phyloP scores from a whole-genome alignment of 164 flowering plant genomes.

The Chimonanthus praecox region DNA sequence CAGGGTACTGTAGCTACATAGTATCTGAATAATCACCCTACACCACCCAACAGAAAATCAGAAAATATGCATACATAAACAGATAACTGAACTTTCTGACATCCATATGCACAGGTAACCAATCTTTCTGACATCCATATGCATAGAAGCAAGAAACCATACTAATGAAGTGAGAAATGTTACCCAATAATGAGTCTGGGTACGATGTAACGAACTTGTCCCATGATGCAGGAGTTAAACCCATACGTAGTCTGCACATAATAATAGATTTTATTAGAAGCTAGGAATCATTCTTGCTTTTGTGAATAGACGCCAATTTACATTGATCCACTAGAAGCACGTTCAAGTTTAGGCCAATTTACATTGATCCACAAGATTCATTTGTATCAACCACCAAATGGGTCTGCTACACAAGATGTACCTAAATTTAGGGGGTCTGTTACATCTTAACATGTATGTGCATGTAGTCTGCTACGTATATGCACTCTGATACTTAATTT shows the following conservation, averaged over 20 bases:
- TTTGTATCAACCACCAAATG: too few relatives aligned
- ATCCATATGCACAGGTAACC: too few relatives aligned
- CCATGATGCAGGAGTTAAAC: constrained; percentile 68
- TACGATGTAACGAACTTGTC: constrained; percentile 38
- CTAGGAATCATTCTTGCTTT: neutral
- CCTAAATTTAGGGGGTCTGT: too few relatives aligned
- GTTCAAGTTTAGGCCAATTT: neutral
- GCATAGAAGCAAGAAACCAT: neutral
- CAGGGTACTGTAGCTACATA: constrained; percentile 36
- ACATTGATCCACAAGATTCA: neutral
- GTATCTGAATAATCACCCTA: constrained; percentile 30
- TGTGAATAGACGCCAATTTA: too few relatives aligned
- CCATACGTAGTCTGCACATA: constrained; percentile 28
- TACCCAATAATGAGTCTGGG: constrained; percentile 73
- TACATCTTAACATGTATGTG: too few relatives aligned
- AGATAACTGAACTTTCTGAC: too few relatives aligned
- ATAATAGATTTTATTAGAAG: neutral
- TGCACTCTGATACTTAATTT: too few relatives aligned
- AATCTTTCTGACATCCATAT: too few relatives aligned
- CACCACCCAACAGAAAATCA: constrained; percentile 20
- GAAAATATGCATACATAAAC: neutral
- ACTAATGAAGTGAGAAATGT: neutral
- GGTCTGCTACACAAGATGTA: too few relatives aligned
- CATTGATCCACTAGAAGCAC: neutral
- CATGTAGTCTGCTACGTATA: too few relatives aligned